A percentile compares a stretch with the other conserved stretches of the same genome.
Conservation (phyloP, 495 filamentous ascomycete species). For the Xylaria palmicola region DNA sequence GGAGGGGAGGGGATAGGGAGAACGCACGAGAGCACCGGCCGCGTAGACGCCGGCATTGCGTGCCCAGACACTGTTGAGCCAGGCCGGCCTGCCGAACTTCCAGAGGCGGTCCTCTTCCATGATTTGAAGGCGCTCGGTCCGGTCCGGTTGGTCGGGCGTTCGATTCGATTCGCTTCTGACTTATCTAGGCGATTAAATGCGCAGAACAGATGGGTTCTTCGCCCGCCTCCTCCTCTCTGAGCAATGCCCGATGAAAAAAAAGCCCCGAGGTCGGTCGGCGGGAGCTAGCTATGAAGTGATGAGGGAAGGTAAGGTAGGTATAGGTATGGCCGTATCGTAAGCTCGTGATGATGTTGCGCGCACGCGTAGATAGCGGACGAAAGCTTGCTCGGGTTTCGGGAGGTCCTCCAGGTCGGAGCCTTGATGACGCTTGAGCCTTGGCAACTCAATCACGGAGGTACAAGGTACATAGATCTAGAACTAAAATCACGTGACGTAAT, state of each 20-base stretch:
- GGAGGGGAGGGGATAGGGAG: not conserved
- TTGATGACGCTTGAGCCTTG: slow-evolving; percentile 5
- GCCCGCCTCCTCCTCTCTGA: too few relatives aligned
- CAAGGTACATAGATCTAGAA: not conserved
- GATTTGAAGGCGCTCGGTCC: not conserved
- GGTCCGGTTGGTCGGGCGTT: not conserved
- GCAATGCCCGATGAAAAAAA: too few relatives aligned
- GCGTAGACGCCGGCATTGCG: slow-evolving; percentile 80
- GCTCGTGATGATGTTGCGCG: not conserved
- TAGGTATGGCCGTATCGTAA: not conserved
- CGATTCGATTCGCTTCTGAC: too few relatives aligned
- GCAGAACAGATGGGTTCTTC: too few relatives aligned
- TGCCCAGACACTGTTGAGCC: slow-evolving; percentile 83
- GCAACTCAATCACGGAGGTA: not conserved
- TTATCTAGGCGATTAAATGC: too few relatives aligned
- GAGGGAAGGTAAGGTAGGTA: not conserved
- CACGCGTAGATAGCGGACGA: too few relatives aligned
- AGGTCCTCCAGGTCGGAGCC: not conserved
- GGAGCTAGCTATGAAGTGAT: too few relatives aligned
- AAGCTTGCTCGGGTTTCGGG: too few relatives aligned
- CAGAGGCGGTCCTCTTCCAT: slow-evolving; percentile 69
- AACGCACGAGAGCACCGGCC: slow-evolving; percentile 79
- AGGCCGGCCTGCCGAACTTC: slow-evolving; percentile 78
- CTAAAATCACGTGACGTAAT: not conserved
- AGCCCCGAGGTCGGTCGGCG: too few relatives aligned